These are phyloP conservation scores for Penicillium robsamsonii DNA, from an alignment of 495 filamentous ascomycete species.

Conservation along the genomic window DNA sequence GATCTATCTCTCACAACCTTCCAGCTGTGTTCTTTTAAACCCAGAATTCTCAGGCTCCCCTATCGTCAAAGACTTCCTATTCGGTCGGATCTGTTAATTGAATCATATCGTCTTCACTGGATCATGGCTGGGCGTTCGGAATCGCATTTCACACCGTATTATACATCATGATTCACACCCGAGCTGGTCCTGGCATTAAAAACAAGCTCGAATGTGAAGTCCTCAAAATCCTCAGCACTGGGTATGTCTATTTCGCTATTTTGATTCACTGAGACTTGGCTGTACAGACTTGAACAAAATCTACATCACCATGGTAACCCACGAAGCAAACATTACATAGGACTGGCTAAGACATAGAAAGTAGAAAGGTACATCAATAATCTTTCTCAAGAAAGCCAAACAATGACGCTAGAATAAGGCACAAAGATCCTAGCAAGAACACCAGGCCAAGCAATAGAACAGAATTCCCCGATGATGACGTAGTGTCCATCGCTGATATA, in stretches of 20 bases:
- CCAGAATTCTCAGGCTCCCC: constrained; percentile 68
- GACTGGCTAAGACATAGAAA: not conserved
- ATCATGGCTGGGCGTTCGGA: not conserved
- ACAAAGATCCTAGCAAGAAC: not conserved
- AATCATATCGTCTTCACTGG: not conserved
- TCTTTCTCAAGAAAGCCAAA: not conserved
- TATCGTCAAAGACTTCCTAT: constrained; percentile 70
- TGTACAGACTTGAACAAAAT: not conserved
- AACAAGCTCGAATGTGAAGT: not conserved
- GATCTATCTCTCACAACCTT: not conserved
- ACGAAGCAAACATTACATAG: not conserved
- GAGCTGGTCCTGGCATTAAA: not conserved
- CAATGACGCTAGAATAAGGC: not conserved
- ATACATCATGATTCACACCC: not conserved
- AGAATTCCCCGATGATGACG: constrained; percentile 26
- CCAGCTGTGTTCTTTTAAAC: constrained; percentile 64
- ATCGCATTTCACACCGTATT: not conserved
- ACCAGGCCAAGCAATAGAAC: not conserved
- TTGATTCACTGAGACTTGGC: not conserved
- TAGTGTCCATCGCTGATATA: constrained; percentile 14
- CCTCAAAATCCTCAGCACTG: not conserved
- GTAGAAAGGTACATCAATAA: not conserved
- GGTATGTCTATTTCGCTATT: not conserved
- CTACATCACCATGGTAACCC: not conserved
- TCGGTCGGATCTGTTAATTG: constrained; percentile 41